phyloP scores from a whole-genome alignment of 2,329 filamentous ascomycete species.

The Sarocladium kiliense region DNA sequence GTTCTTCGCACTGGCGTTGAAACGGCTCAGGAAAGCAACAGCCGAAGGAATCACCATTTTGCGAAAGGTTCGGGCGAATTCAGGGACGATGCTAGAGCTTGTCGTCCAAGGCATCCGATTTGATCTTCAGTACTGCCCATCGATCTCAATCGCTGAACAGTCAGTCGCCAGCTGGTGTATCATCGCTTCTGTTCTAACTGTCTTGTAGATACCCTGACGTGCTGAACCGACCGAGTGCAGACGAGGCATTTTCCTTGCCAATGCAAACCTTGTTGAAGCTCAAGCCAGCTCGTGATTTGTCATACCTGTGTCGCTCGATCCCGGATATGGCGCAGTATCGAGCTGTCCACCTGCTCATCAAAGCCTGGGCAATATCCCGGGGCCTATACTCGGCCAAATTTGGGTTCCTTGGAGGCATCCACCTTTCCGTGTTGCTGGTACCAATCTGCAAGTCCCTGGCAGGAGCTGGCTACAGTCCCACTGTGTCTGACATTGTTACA shows the following conservation, averaged over 20 bases:
- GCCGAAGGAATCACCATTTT: conserved; percentile 42
- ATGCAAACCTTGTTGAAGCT: conserved; percentile 54
- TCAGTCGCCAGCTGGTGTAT: conserved; percentile 13
- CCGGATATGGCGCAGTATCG: conserved; percentile 55
- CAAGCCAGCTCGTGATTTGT: conserved; percentile 58
- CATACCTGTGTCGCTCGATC: conserved; percentile 54
- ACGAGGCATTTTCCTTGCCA: conserved; percentile 51
- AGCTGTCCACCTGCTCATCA: conserved; percentile 53
- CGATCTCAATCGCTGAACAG: conserved; percentile 48
- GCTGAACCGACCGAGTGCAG: conserved; percentile 40
- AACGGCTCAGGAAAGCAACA: conserved; percentile 45
- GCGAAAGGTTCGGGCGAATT: conserved; percentile 51
- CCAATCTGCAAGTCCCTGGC: conserved; percentile 53
- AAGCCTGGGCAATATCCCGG: conserved; percentile 54
- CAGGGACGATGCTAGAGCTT: conserved; percentile 61
- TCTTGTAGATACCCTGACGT: conserved; percentile 35
- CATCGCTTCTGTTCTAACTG: not conserved
- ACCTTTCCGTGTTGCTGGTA: conserved; percentile 57
- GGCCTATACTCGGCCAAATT: conserved; percentile 62
- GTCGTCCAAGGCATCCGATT: conserved; percentile 52
- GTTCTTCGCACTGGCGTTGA: conserved; percentile 55
- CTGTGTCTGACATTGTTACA: conserved; percentile 45
- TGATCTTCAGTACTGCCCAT: conserved; percentile 63
- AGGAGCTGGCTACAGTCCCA: conserved; percentile 27
- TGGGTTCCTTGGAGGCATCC: conserved; percentile 60